phyloP scores from a whole-genome alignment of 192 early-diverging fungal species.

The Piromyces sp. region DNA sequence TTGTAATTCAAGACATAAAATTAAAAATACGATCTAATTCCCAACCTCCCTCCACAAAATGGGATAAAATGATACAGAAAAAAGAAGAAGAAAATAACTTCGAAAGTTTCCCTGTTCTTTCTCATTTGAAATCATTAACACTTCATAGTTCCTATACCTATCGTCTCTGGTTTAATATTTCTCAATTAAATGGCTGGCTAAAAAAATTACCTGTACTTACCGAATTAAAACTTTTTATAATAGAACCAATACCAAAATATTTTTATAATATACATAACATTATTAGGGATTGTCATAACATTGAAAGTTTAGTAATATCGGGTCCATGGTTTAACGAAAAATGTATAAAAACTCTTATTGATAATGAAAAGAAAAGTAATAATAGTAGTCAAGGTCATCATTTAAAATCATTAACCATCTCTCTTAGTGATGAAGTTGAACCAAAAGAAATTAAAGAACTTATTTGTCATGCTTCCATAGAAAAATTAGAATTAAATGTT shows the following conservation, averaged over 20 bases:
- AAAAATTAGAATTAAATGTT: not conserved
- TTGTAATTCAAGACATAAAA: not conserved
- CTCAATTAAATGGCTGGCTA: not conserved
- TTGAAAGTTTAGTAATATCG: not conserved
- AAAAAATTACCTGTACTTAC: not conserved
- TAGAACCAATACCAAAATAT: not conserved
- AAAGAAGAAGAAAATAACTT: not conserved
- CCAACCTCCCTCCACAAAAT: not conserved
- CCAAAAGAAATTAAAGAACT: not conserved
- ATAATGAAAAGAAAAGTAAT: not conserved
- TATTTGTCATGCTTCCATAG: not conserved
- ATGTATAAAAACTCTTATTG: not conserved
- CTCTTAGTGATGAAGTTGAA: not conserved
- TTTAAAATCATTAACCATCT: not conserved
- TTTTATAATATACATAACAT: not conserved
- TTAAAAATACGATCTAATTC: not conserved
- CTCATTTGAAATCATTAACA: not conserved
- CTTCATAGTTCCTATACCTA: not conserved
- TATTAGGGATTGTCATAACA: not conserved
- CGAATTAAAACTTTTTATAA: not conserved
- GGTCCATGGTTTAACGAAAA: not conserved
- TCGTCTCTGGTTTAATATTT: not conserved
- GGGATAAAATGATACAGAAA: not conserved
- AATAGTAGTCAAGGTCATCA: not conserved
- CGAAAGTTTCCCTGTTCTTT: not conserved